These are phyloP conservation scores for Amniculicola lignicola DNA, from an alignment of 495 filamentous ascomycete genomes.

Conservation along the genomic window DNA sequence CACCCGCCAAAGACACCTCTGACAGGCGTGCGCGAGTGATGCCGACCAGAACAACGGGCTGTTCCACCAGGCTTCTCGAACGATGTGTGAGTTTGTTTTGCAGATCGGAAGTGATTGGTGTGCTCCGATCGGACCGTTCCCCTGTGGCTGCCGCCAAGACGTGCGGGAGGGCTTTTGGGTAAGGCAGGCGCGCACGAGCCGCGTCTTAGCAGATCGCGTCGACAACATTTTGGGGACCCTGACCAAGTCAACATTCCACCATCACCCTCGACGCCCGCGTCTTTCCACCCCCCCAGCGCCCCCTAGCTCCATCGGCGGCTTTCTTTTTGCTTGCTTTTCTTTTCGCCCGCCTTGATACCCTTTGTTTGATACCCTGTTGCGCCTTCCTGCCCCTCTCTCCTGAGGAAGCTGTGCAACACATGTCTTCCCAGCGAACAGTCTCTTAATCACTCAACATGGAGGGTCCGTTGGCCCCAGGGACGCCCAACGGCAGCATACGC, in stretches of 20 bases:
- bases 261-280: no score
- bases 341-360: slow-evolving; percentile 4
- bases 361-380: not conserved
- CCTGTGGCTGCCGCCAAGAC: slow-evolving; percentile 17
- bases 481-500: slow-evolving; percentile 39
- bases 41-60: no score
- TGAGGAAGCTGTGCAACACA: slow-evolving; percentile 26
- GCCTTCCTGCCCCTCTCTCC: not conserved
- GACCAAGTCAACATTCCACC: slow-evolving; percentile 22
- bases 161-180: not conserved
- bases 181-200: slow-evolving; percentile 7
- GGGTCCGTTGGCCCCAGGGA: slow-evolving; percentile 39
- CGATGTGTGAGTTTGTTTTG: not conserved
- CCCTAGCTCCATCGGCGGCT: no score
- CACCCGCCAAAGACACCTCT: no score
- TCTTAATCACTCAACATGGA: slow-evolving; percentile 38
- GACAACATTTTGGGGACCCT: slow-evolving; percentile 10
- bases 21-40: not conserved
- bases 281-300: slow-evolving; percentile 4
- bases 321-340: no score
- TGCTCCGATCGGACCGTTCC: slow-evolving; percentile 15
- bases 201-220: slow-evolving; percentile 15
- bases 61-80: slow-evolving; percentile 6
- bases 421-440: slow-evolving; percentile 19
- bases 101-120: not conserved